Percentiles rank a stretch among this genome's conserved stretches.
These are phyloP conservation scores for Aspergillus transmontanensis DNA, from an alignment of 2,329 filamentous ascomycete species.

Conservation along the genomic window DNA sequence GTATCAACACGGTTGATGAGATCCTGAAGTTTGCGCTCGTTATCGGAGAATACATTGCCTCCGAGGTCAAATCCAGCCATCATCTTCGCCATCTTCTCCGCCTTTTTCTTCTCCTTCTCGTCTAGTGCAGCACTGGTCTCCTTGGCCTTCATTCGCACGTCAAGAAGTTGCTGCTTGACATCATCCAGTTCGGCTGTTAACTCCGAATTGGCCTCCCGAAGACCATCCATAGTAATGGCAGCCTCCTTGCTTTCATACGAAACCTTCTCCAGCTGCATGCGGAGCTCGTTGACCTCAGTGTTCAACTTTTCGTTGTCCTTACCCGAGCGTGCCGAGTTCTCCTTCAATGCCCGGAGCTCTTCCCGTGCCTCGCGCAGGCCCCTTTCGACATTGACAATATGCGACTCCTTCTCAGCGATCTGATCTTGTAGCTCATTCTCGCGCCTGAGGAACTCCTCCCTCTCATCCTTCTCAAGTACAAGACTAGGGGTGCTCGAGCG, in stretches of 20 bases:
- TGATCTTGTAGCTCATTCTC: constrained; percentile 98
- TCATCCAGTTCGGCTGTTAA: constrained; percentile 91
- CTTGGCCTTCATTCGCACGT: constrained; percentile 95
- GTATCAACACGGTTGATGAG: constrained; percentile 82
- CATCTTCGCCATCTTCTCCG: constrained; percentile 99
- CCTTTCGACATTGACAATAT: constrained; percentile 77
- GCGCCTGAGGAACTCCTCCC: constrained; percentile 89
- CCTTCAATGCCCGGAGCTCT: constrained; percentile 81
- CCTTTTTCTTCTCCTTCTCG: constrained; percentile 98
- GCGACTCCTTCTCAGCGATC: constrained; percentile 86
- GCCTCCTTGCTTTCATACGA: constrained; percentile 96
- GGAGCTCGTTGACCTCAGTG: constrained; percentile 85
- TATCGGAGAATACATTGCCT: constrained; percentile 88
- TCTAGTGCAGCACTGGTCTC: constrained; percentile 87
- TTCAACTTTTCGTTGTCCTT: constrained; percentile 89
- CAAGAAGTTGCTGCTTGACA: constrained; percentile 91
- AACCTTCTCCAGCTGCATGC: constrained; percentile 95
- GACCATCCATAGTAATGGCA: constrained; percentile 93
- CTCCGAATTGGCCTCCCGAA: constrained; percentile 94
- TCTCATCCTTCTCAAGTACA: constrained; percentile 91
- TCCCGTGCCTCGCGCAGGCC: constrained; percentile 80
- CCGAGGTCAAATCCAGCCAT: constrained; percentile 98
- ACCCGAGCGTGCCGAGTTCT: constrained; percentile 77
- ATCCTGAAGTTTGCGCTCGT: constrained; percentile 80
- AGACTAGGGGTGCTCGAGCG: constrained; percentile 84